Conservation (phyloP, 2,329 filamentous ascomycete genomes). For the Beauveria caledonica region DNA sequence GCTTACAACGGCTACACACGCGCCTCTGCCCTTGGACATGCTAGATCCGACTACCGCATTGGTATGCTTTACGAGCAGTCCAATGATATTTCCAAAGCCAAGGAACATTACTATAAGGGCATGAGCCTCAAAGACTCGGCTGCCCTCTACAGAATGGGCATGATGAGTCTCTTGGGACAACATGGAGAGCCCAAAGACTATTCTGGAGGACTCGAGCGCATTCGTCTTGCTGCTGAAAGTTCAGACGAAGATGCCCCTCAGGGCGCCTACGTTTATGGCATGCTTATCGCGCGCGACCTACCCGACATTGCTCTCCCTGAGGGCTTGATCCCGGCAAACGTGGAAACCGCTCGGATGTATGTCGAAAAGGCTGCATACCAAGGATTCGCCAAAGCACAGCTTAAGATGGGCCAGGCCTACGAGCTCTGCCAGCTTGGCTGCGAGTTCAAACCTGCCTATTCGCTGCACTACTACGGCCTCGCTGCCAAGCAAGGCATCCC, state of each 20-base stretch:
- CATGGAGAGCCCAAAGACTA: slow-evolving; percentile 84
- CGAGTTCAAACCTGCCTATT: slow-evolving; percentile 88
- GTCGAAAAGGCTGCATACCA: slow-evolving; percentile 95
- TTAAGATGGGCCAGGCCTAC: slow-evolving; percentile 95
- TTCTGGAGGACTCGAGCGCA: slow-evolving; percentile 67
- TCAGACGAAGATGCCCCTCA: slow-evolving; percentile 96
- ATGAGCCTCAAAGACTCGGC: slow-evolving; percentile 78
- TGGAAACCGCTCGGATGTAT: slow-evolving; percentile 69
- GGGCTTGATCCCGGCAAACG: slow-evolving; percentile 59
- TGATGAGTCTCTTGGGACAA: slow-evolving; percentile 95
- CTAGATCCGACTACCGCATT: slow-evolving; percentile 88
- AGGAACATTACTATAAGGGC: slow-evolving; percentile 82
- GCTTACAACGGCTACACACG: slow-evolving; percentile 80
- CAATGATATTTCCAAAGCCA: slow-evolving; percentile 83
- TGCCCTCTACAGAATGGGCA: slow-evolving; percentile 77
- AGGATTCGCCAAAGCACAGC: slow-evolving; percentile 90
- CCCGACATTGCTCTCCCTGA: slow-evolving; percentile 81
- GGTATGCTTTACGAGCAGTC: slow-evolving; percentile 97
- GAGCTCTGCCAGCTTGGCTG: slow-evolving; percentile 90
- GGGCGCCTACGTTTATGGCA: slow-evolving; percentile 89
- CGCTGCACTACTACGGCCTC: slow-evolving; percentile 90
- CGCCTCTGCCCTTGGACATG: slow-evolving; percentile 79
- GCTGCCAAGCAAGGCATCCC: slow-evolving; percentile 86
- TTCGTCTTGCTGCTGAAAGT: slow-evolving; percentile 72
- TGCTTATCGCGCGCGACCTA: slow-evolving; percentile 84